Percentiles rank a stretch among this genome's conserved stretches.
Conservation (phyloP, 306 rosid genomes). For the Dryas drummondii region DNA sequence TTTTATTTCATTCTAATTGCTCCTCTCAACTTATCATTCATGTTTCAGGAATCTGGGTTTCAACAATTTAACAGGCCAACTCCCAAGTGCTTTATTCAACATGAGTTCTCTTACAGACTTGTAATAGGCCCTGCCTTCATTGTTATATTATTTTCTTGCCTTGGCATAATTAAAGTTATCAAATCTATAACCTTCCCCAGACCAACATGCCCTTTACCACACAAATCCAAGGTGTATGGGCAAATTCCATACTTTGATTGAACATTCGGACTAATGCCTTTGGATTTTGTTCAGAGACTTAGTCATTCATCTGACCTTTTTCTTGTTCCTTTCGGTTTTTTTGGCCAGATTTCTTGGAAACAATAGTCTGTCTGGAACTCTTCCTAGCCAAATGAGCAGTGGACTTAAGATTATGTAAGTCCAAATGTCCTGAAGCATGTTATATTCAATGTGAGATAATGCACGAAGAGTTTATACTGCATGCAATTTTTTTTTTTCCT, state of each 20-base stretch:
- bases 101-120: constrained; percentile 9
- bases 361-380: constrained; percentile 32
- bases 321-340: too few species aligned
- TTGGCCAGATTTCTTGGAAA: constrained; percentile 39
- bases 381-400: constrained; percentile 22
- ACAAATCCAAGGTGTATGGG: background rate
- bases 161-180: background rate
- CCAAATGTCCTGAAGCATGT: background rate
- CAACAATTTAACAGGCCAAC: constrained; percentile 31
- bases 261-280: too few species aligned
- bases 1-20: background rate
- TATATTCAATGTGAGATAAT: background rate
- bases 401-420: constrained; percentile 21
- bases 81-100: constrained; percentile 28
- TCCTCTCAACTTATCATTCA: background rate
- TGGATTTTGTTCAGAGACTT: background rate
- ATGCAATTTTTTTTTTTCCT: too few species aligned
- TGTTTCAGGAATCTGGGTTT: constrained; percentile 32
- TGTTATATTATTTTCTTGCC: background rate
- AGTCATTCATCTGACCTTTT: background rate
- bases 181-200: background rate
- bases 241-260: too few species aligned
- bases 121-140: constrained; percentile 11
- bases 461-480: too few species aligned
- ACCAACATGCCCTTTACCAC: too few species aligned